These are phyloP conservation scores for Rhizodiscina lignyota DNA, from an alignment of 495 filamentous ascomycete genomes.

Conservation along the genomic window DNA sequence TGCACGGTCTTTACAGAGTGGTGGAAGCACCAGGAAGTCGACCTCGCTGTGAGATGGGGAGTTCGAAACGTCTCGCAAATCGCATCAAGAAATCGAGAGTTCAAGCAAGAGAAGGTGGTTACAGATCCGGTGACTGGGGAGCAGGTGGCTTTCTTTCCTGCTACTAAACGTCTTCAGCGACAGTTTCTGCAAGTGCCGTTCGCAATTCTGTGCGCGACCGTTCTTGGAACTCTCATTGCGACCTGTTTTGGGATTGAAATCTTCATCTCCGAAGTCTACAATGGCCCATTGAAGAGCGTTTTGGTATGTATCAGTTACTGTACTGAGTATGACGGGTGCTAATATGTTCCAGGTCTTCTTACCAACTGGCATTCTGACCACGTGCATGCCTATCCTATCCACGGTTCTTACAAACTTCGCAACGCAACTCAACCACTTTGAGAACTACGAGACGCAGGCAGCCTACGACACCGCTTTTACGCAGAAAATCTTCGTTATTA, in stretches of 20 bases:
- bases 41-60: constrained; percentile 82
- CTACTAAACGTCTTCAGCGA: constrained; percentile 54
- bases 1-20: constrained; percentile 85
- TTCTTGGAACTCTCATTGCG: constrained; percentile 67
- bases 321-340: constrained; percentile 1
- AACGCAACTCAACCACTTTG: constrained; percentile 61
- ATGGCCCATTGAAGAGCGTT: constrained; percentile 71
- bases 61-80: constrained; percentile 76
- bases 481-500: constrained; percentile 83
- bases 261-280: constrained; percentile 88
- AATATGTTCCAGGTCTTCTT: constrained; percentile 49
- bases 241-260: constrained; percentile 90
- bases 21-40: constrained; percentile 89
- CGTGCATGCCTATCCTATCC: constrained; percentile 61
- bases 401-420: constrained; percentile 62
- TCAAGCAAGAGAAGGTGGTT: constrained; percentile 57
- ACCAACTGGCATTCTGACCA: constrained; percentile 73
- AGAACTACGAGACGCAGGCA: constrained; percentile 82
- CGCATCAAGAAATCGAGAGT: constrained; percentile 58
- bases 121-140: constrained; percentile 79
- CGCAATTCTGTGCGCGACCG: constrained; percentile 48
- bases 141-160: constrained; percentile 57
- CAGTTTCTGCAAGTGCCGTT: constrained; percentile 86
- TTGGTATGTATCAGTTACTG: constrained; percentile 37
- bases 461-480: constrained; percentile 68